phyloP scores from a whole-genome alignment of 1,139 yeast genomes.

The Martiniozyma asiatica region DNA sequence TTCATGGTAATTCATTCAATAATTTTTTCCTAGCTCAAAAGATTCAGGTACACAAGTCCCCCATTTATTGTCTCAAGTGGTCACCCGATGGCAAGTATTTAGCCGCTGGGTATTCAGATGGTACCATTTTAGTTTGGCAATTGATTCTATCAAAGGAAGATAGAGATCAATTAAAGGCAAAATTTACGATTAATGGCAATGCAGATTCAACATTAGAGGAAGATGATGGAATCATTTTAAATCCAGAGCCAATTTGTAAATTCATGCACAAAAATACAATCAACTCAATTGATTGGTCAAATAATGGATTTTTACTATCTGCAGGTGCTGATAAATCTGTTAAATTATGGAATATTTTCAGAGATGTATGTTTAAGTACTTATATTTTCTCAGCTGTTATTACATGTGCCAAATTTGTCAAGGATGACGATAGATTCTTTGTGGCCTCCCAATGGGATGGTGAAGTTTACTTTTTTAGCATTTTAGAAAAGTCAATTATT shows the following conservation, averaged over 20 bases:
- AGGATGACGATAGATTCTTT: constrained; percentile 79
- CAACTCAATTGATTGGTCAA: constrained; percentile 76
- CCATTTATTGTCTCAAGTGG: constrained; percentile 68
- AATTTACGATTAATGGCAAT: constrained; percentile 4
- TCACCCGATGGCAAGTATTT: constrained; percentile 69
- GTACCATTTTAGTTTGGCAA: constrained; percentile 62
- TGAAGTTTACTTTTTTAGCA: constrained; percentile 70
- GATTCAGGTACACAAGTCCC: too few relatives aligned
- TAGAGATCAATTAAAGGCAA: constrained; percentile 18
- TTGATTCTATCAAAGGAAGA: constrained; percentile 63
- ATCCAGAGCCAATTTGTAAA: constrained; percentile 48
- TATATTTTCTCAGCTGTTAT: constrained; percentile 74
- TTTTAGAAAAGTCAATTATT: constrained; percentile 57
- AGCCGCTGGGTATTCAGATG: constrained; percentile 77
- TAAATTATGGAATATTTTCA: constrained; percentile 73
- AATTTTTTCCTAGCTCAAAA: too few relatives aligned
- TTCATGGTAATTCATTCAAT: too few relatives aligned
- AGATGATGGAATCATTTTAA: constrained; percentile 36
- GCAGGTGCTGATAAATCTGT: constrained; percentile 84
- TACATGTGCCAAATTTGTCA: constrained; percentile 73
- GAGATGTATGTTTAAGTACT: constrained; percentile 48
- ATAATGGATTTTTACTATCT: constrained; percentile 66
- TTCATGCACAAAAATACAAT: constrained; percentile 58
- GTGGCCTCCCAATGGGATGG: constrained; percentile 77
- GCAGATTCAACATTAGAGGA: not conserved